These are phyloP conservation scores for Chaetomium fimeti DNA, from an alignment of 495 filamentous ascomycete species.

Conservation along the genomic window DNA sequence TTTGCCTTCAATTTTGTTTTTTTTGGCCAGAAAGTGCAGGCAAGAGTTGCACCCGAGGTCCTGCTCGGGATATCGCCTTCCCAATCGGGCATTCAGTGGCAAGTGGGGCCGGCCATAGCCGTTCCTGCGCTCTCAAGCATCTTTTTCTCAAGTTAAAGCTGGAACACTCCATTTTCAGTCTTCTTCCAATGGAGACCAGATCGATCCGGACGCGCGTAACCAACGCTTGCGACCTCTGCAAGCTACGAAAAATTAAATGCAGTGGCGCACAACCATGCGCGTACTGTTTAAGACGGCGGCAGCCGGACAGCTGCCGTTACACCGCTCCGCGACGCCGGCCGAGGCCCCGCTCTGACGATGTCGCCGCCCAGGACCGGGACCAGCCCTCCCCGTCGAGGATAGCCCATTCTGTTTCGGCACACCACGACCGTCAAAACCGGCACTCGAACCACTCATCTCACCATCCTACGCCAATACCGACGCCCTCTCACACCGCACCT, in stretches of 20 bases:
- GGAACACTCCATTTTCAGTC: neutral
- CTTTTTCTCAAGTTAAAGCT: neutral
- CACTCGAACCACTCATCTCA: neutral
- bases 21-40: too few species aligned
- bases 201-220: constrained; percentile 37
- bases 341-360: constrained; percentile 17
- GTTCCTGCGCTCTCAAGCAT: neutral
- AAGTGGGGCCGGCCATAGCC: constrained; percentile 10
- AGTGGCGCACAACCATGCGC: constrained; percentile 39
- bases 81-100: neutral
- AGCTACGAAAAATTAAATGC: constrained; percentile 47
- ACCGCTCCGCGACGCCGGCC: constrained; percentile 27
- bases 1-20: too few species aligned
- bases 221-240: constrained; percentile 49
- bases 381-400: neutral
- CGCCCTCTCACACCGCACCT: neutral
- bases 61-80: neutral
- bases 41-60: too few species aligned
- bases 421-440: neutral
- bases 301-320: constrained; percentile 33
- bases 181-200: constrained; percentile 27
- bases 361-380: neutral
- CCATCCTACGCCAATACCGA: neutral
- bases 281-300: constrained; percentile 35
- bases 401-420: neutral